Conservation (phyloP, 805 yeast genomes). For the Tanozyma kutaoensis region DNA sequence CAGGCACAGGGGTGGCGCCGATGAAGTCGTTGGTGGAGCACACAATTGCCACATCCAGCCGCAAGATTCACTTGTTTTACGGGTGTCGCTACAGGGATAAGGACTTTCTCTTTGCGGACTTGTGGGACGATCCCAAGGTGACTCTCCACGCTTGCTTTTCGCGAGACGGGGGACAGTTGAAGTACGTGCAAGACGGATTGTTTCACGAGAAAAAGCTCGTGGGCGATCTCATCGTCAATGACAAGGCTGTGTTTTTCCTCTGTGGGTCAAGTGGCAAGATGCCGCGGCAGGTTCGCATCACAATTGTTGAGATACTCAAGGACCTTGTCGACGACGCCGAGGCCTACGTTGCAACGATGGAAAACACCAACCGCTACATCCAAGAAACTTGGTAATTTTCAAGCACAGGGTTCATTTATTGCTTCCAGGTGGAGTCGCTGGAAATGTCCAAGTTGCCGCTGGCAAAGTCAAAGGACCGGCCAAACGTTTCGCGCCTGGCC, state of each 20-base stretch:
- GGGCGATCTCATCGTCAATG: slow-evolving; percentile 36
- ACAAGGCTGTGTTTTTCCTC: slow-evolving; percentile 54
- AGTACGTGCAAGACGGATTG: slow-evolving; percentile 69
- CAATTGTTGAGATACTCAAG: slow-evolving; percentile 49
- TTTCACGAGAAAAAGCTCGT: slow-evolving; percentile 37
- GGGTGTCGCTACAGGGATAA: slow-evolving; percentile 59
- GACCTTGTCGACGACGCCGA: slow-evolving; percentile 33
- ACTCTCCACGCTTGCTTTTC: slow-evolving; percentile 28
- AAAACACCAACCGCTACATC: slow-evolving; percentile 49
- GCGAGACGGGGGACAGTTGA: slow-evolving; percentile 26
- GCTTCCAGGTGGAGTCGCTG: no score
- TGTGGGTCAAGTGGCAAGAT: slow-evolving; percentile 93
- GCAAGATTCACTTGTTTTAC: slow-evolving; percentile 32
- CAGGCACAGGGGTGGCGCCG: slow-evolving; percentile 98
- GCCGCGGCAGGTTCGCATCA: slow-evolving; percentile 84
- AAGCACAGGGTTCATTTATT: no score
- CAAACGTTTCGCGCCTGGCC: slow-evolving; percentile 20
- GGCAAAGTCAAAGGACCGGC: slow-evolving; percentile 29
- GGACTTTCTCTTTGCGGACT: slow-evolving; percentile 54
- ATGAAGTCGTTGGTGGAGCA: slow-evolving; percentile 57
- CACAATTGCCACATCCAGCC: no score
- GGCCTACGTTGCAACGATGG: slow-evolving; percentile 42
- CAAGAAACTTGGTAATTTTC: slow-evolving; percentile 93
- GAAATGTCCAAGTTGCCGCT: no score
- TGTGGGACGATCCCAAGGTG: slow-evolving; percentile 36